These are phyloP conservation scores for Alternaria tenuissima DNA, from an alignment of 2,329 filamentous ascomycete genomes.

Conservation along the genomic window DNA sequence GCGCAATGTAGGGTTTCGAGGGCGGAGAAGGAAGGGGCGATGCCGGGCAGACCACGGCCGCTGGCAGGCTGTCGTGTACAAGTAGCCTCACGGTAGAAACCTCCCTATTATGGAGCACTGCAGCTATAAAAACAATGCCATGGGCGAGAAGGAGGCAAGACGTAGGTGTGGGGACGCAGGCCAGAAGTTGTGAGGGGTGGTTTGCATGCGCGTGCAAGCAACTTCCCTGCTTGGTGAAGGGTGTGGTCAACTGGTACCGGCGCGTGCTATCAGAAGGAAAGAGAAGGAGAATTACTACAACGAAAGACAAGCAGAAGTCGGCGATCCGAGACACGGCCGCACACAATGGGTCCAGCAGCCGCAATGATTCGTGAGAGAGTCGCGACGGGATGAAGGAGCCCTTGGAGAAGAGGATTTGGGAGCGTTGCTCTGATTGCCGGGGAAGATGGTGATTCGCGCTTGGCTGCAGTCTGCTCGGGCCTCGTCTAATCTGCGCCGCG, in stretches of 20 bases:
- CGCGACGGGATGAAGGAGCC: constrained; percentile 32
- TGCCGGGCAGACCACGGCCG: constrained; percentile 17
- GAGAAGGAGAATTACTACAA: constrained; percentile 19
- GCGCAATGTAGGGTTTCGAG: neutral
- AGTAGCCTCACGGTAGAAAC: constrained; percentile 11
- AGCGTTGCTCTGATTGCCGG: constrained; percentile 21
- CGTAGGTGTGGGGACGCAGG: constrained; percentile 25
- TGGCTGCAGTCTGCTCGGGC: constrained; percentile 27
- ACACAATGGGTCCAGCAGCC: constrained; percentile 31
- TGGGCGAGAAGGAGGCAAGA: constrained; percentile 21
- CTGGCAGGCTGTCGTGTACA: constrained; percentile 9
- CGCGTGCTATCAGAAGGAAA: constrained; percentile 23
- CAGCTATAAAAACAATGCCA: constrained; percentile 23
- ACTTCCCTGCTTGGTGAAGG: constrained; percentile 32
- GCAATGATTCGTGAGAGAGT: constrained; percentile 21
- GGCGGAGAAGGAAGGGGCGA: neutral
- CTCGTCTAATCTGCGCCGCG: constrained; percentile 23
- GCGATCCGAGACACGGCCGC: constrained; percentile 28
- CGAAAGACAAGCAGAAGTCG: constrained; percentile 36
- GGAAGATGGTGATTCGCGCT: constrained; percentile 36
- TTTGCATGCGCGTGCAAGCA: constrained; percentile 39
- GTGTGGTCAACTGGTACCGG: constrained; percentile 11
- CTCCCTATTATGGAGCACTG: constrained; percentile 19
- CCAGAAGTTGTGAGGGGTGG: constrained; percentile 31
- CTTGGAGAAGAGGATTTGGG: constrained; percentile 30